These are phyloP conservation scores for Saturnispora hagleri DNA, from an alignment of 805 yeast species.

Conservation along the genomic window DNA sequence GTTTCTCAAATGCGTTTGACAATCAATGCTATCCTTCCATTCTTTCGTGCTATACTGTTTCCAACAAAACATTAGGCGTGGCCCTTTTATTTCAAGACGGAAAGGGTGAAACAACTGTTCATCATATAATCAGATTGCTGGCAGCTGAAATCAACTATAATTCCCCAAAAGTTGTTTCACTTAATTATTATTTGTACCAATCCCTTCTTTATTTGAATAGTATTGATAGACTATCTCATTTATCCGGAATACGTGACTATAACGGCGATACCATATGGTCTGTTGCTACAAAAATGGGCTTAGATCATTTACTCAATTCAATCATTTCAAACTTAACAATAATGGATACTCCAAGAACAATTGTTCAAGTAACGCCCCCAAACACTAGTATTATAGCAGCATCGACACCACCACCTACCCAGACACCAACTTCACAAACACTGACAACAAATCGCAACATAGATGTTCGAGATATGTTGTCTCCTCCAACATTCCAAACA, in stretches of 20 bases:
- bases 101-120: constrained; percentile 79
- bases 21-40: constrained; percentile 49
- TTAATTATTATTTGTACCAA: constrained; percentile 5
- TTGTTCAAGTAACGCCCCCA: constrained; percentile 2
- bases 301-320: constrained; percentile 5
- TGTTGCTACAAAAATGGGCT: constrained; percentile 1
- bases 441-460: background rate
- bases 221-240: background rate
- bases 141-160: background rate
- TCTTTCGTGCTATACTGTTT: constrained; percentile 29
- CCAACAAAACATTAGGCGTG: background rate
- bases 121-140: constrained; percentile 21
- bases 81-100: constrained; percentile 35
- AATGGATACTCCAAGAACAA: constrained; percentile 6
- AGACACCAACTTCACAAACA: background rate
- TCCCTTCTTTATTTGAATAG: constrained; percentile 2
- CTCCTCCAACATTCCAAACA: background rate
- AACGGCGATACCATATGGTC: constrained; percentile 7
- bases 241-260: constrained; percentile 2
- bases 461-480: background rate
- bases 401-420: background rate
- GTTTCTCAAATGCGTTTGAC: constrained; percentile 66
- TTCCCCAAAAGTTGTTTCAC: constrained; percentile 2
- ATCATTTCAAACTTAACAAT: constrained; percentile 2
- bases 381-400: background rate